Evolutionary conservation across 208 protist genomes (phyloP).

Genomic region (Trypanosoma rangeli): DNA sequence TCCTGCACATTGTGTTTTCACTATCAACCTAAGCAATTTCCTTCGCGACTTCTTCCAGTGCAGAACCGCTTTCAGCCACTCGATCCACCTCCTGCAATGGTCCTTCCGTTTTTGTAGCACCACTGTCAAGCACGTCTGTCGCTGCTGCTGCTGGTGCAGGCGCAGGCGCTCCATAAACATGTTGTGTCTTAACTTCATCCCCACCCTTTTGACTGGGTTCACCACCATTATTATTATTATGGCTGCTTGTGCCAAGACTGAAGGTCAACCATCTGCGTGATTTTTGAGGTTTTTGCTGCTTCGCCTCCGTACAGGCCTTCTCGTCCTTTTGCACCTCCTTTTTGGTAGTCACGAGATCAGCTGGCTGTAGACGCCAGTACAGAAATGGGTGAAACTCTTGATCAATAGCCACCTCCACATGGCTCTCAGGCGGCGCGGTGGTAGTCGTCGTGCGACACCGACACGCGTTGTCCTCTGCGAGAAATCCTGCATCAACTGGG

Average conservation of each 20-base stretch:
- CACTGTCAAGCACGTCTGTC: neutral
- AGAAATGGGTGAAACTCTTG: slow-evolving; percentile 72
- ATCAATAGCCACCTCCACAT: slow-evolving; percentile 40
- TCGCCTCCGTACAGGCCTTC: neutral
- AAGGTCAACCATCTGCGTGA: slow-evolving; percentile 11
- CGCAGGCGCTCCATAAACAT: neutral
- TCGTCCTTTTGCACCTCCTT: neutral
- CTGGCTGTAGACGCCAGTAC: slow-evolving; percentile 80
- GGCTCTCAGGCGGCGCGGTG: neutral
- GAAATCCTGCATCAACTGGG: neutral
- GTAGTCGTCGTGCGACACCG: neutral
- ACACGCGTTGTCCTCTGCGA: neutral
- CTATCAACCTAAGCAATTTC: neutral
- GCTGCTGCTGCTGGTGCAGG: neutral
- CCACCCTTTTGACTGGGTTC: neutral
- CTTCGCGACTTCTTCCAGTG: neutral
- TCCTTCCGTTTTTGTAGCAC: neutral
- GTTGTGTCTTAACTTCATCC: neutral
- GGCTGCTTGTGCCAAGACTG: slow-evolving; percentile 1
- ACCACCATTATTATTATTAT: neutral
- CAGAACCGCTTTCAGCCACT: neutral
- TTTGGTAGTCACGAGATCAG: slow-evolving; percentile 30
- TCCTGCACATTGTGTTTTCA: neutral
- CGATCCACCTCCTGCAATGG: neutral
- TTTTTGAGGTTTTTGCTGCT: neutral